Conservation (phyloP, 176 grass and related monocot species). For the Oropetium thomaeum region DNA sequence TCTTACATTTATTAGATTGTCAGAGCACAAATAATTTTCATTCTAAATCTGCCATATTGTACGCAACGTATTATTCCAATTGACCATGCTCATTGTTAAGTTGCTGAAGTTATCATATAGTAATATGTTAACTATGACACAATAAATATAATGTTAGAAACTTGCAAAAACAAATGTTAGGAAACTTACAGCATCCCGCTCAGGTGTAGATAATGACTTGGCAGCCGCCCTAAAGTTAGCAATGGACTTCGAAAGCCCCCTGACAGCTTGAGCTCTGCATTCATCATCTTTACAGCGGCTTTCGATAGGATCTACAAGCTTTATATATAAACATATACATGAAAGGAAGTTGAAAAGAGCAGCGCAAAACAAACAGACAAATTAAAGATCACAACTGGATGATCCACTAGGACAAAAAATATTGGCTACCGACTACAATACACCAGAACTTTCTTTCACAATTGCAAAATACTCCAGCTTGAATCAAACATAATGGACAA, state of each 20-base stretch:
- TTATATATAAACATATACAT: slow-evolving; percentile 28
- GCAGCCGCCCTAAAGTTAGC: slow-evolving; percentile 58
- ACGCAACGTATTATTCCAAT: not conserved
- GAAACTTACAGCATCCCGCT: slow-evolving; percentile 69
- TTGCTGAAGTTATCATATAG: not conserved
- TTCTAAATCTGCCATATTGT: slow-evolving; percentile 10
- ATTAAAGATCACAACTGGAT: slow-evolving; percentile 4
- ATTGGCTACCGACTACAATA: not conserved
- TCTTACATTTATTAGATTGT: slow-evolving; percentile 12
- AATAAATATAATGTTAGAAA: slow-evolving; percentile 15
- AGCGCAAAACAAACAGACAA: not conserved
- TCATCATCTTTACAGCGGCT: slow-evolving; percentile 89
- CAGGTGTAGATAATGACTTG: slow-evolving; percentile 50
- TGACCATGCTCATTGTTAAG: not conserved
- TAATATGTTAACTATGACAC: not conserved
- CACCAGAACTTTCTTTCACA: not conserved
- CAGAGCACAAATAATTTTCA: not conserved
- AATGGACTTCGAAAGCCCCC: slow-evolving; percentile 73
- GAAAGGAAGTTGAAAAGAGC: slow-evolving; percentile 21
- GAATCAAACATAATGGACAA: not conserved
- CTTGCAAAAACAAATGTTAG: no score
- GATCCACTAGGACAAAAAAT: not conserved
- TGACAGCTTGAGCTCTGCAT: slow-evolving; percentile 60
- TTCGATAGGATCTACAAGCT: slow-evolving; percentile 98
- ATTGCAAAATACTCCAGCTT: not conserved